These are phyloP conservation scores for Gremmenia infestans DNA, from an alignment of 2,329 filamentous ascomycete species.

Conservation along the genomic window DNA sequence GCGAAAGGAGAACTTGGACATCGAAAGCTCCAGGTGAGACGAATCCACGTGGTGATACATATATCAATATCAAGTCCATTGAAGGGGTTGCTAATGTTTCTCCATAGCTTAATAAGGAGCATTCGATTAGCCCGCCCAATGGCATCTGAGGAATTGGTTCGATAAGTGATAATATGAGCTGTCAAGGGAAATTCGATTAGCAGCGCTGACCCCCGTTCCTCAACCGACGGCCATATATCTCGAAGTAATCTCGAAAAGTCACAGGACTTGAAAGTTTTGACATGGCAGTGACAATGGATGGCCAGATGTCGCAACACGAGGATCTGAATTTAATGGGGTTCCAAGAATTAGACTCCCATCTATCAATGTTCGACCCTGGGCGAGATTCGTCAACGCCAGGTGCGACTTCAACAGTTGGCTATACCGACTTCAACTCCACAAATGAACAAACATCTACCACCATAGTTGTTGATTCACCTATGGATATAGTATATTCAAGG, in stretches of 20 bases:
- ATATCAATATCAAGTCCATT: constrained; percentile 20
- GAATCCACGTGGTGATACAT: constrained; percentile 30
- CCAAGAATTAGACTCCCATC: constrained; percentile 34
- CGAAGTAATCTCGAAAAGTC: constrained; percentile 30
- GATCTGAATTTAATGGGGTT: constrained; percentile 34
- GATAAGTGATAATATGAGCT: constrained; percentile 24
- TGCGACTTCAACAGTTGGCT: constrained; percentile 25
- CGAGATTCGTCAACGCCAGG: constrained; percentile 27
- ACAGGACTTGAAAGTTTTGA: constrained; percentile 31
- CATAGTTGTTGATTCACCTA: constrained; percentile 26
- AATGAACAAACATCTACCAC: constrained; percentile 20
- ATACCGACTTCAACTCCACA: constrained; percentile 21
- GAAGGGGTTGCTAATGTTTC: constrained; percentile 19
- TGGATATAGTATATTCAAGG: constrained; percentile 14
- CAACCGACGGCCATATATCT: constrained; percentile 27
- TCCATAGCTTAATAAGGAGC: constrained; percentile 15
- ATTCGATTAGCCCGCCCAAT: constrained; percentile 15
- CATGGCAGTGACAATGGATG: constrained; percentile 33
- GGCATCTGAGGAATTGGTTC: constrained; percentile 18
- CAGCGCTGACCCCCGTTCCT: constrained; percentile 19
- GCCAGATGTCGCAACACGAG: constrained; percentile 32
- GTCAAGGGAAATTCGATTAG: constrained; percentile 28
- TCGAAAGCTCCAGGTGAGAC: constrained; percentile 30
- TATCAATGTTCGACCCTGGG: constrained; percentile 31
- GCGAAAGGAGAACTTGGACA: constrained; percentile 20